Evolutionary conservation across 129 eudicot genomes (phyloP), one percentile per base, ranked within the genome.

Genomic region (Flaveria brownii): DNA sequence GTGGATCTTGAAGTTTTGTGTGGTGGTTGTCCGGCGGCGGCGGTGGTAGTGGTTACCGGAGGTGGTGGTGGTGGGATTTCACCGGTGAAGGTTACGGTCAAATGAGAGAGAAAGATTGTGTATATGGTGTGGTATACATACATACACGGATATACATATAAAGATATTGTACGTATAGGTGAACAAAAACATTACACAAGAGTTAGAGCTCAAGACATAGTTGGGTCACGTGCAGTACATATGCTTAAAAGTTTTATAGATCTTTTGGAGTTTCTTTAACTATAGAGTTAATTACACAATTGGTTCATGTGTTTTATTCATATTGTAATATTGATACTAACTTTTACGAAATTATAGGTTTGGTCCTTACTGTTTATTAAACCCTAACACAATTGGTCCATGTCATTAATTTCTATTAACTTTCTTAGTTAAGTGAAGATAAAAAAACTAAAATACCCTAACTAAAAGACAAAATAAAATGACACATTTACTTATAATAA

Each of bases 151-250:
- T 22, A 71, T 62, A 71, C 56, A 59, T 18, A 70, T 12, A 68
- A 9, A 46, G 5, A 78, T n/a, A 16, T 47, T 54, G 18, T 36
- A 39, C 20, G 57, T 15, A 51, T 75, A 65, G 54, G 42, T 54
- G 1, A 41, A 33, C 42, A 33, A 49, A n/a, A 47, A 62, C 64
- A 76, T 66, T 36, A 57, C 10, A 70, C 51, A 59, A 70, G 76
- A 77, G 76, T 69, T 57, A 45, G 76, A 77, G 76, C 25, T 77
- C 17, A 77, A 69, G 81, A 69, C 75, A 69, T 18, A 16, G 26
- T 56, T 68, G 61, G 67, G 75, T 77, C 81, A 68, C 68, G 55
- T 77, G 81, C 60, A 12, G 43, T 43, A n/a, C 81, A 54, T 66
- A 28, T 67, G 80, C 57, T 76, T 30, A 55, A 67, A 50, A 51